Percentiles rank a stretch among this genome's conserved stretches.
phyloP scores from a whole-genome alignment of 306 rosid genomes.

The Fragaria ananassa region DNA sequence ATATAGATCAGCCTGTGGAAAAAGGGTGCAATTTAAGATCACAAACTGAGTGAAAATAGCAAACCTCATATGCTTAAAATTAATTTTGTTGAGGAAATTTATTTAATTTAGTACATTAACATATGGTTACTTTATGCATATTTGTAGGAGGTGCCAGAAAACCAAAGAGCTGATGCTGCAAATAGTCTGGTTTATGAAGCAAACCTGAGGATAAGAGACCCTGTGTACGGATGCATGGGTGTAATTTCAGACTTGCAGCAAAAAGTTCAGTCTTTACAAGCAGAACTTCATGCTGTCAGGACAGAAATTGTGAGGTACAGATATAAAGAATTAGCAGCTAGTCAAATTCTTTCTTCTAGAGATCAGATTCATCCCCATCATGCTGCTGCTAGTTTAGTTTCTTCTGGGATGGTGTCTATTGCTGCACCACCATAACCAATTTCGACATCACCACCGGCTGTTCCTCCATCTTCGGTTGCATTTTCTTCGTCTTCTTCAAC shows the following conservation, averaged over 20 bases:
- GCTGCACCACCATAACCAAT: conserved; percentile 37
- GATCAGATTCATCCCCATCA: not conserved
- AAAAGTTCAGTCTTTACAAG: conserved; percentile 64
- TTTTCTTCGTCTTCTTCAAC: conserved; percentile 61
- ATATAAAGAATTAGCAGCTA: conserved; percentile 50
- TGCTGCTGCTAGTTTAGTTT: conserved; percentile 29
- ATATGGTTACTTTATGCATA: not conserved
- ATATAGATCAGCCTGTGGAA: not conserved
- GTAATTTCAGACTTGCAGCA: conserved; percentile 78
- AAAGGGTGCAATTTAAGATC: not conserved
- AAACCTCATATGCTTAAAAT: not conserved
- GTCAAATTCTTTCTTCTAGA: conserved; percentile 46
- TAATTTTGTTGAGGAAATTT: not conserved
- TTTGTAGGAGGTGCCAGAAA: conserved; percentile 67
- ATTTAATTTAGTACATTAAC: not conserved
- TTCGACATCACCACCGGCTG: conserved; percentile 35
- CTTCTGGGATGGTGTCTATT: conserved; percentile 37
- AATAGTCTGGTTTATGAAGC: conserved; percentile 90
- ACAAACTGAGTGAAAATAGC: not conserved
- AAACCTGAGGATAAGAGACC: conserved; percentile 77
- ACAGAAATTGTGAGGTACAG: conserved; percentile 55
- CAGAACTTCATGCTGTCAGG: conserved; percentile 51
- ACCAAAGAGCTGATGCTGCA: conserved; percentile 80
- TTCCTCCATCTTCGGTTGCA: conserved; percentile 37
- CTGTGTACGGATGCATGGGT: conserved; percentile 92